Conservation (phyloP, 108 stramenopile species). For the Pseudonitzschia multiseries region DNA sequence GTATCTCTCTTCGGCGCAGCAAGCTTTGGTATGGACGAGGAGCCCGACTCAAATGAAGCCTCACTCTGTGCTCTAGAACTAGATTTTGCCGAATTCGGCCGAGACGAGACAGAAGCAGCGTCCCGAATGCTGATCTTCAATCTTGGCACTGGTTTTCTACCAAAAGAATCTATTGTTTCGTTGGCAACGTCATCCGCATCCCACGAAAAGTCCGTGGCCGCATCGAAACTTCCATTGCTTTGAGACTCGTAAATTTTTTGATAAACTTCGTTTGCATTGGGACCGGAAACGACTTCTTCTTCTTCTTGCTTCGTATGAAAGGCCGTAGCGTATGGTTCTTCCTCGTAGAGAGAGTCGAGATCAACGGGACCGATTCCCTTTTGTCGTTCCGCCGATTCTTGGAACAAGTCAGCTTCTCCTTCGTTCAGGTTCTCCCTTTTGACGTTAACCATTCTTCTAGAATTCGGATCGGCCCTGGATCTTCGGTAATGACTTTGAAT, state of each 20-base stretch:
- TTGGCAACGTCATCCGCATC: constrained; percentile 26
- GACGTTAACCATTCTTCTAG: constrained; percentile 34
- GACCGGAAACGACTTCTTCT: constrained; percentile 9
- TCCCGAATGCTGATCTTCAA: constrained; percentile 21
- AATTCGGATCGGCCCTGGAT: constrained; percentile 3
- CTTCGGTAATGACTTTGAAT: constrained; percentile 37
- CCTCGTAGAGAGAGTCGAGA: constrained; percentile 40
- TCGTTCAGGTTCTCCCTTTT: constrained; percentile 40
- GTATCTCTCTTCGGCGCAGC: constrained; percentile 43
- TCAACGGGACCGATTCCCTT: constrained; percentile 46
- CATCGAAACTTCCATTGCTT: constrained; percentile 29
- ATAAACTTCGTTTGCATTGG: neutral
- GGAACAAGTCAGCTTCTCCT: constrained; percentile 43
- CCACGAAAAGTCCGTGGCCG: constrained; percentile 32
- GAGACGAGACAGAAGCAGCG: neutral
- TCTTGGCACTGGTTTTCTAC: constrained; percentile 4
- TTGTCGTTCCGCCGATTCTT: neutral
- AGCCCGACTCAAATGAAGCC: constrained; percentile 22
- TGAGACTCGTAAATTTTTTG: constrained; percentile 8
- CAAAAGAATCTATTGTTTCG: neutral
- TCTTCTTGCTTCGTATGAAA: neutral
- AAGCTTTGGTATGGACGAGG: constrained; percentile 36
- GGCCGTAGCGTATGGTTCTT: constrained; percentile 4
- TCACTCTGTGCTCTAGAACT: constrained; percentile 2
- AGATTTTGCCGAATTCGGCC: neutral